phyloP scores from a whole-genome alignment of 306 rosid genomes.

The Trifolium subterraneum region DNA sequence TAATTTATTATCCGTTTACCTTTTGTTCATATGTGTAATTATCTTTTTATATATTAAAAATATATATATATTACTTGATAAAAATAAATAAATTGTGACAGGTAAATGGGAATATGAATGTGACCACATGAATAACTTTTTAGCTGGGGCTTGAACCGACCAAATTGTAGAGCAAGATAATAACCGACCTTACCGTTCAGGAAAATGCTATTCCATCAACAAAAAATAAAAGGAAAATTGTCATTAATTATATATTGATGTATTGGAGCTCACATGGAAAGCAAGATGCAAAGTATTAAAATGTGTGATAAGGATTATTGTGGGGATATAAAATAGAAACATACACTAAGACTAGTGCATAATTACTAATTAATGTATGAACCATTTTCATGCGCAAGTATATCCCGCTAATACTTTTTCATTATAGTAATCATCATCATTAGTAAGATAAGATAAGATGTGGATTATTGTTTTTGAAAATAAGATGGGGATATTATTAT shows the following conservation, averaged over 20 bases:
- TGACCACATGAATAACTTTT: constrained; percentile 13
- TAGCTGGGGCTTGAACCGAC: not conserved
- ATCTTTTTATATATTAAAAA: too few species aligned
- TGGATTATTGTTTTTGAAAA: too few species aligned
- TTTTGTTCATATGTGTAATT: too few species aligned
- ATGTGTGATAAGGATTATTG: not conserved
- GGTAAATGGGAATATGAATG: constrained; percentile 4
- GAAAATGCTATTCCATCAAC: not conserved
- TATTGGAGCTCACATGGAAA: not conserved
- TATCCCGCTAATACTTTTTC: too few species aligned
- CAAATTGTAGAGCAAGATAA: not conserved
- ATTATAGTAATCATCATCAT: too few species aligned
- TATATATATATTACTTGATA: too few species aligned
- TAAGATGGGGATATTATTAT: too few species aligned
- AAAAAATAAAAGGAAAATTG: not conserved
- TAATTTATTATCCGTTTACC: too few species aligned
- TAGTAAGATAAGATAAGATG: too few species aligned
- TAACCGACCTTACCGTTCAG: not conserved
- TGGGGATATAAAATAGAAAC: not conserved
- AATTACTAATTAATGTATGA: not conserved
- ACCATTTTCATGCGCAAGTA: not conserved
- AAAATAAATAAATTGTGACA: not conserved
- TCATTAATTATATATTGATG: not conserved
- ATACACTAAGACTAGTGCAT: not conserved
- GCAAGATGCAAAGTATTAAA: not conserved